Percentiles rank a stretch among this genome's conserved stretches.
Evolutionary conservation across 2,329 filamentous ascomycete species (phyloP).

Genomic region (Fonsecaea multimorphosa): DNA sequence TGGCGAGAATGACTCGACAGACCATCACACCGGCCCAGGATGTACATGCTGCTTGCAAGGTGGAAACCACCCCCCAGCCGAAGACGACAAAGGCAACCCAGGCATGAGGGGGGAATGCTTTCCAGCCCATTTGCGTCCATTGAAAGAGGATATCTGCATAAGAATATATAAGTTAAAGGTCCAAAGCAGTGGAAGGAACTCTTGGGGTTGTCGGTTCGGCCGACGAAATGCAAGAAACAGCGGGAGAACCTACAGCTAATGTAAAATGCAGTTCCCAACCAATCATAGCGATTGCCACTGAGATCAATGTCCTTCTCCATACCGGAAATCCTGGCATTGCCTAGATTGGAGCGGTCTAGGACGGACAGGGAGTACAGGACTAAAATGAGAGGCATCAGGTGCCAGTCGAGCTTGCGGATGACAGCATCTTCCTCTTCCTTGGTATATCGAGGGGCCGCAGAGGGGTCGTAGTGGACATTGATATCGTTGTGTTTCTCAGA

Average conservation of each 20-base stretch:
- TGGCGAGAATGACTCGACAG: conserved; percentile 48
- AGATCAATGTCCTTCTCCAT: conserved; percentile 59
- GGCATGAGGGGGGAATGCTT: conserved; percentile 41
- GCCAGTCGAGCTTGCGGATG: conserved; percentile 37
- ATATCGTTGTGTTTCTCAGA: conserved; percentile 24
- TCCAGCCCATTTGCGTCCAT: conserved; percentile 41
- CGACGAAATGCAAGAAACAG: background rate
- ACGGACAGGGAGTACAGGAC: conserved; percentile 43
- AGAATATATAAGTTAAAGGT: background rate
- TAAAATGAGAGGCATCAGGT: conserved; percentile 39
- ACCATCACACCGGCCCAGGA: conserved; percentile 41
- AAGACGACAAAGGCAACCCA: conserved; percentile 41
- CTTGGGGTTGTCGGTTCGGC: background rate
- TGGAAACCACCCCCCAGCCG: conserved; percentile 40
- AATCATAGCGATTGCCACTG: conserved; percentile 54
- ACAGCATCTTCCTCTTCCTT: conserved; percentile 34
- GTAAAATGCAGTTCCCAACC: conserved; percentile 62
- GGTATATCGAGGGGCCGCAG: conserved; percentile 25
- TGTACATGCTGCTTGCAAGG: conserved; percentile 37
- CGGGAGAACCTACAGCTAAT: conserved; percentile 50
- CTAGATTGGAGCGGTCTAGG: conserved; percentile 59
- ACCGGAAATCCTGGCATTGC: conserved; percentile 62
- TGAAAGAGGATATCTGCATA: conserved; percentile 39
- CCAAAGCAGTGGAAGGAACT: background rate
- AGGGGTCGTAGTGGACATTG: conserved; percentile 19